phyloP scores from a whole-genome alignment of 495 filamentous ascomycete genomes.

The Melanomma pulvis-pyrius region DNA sequence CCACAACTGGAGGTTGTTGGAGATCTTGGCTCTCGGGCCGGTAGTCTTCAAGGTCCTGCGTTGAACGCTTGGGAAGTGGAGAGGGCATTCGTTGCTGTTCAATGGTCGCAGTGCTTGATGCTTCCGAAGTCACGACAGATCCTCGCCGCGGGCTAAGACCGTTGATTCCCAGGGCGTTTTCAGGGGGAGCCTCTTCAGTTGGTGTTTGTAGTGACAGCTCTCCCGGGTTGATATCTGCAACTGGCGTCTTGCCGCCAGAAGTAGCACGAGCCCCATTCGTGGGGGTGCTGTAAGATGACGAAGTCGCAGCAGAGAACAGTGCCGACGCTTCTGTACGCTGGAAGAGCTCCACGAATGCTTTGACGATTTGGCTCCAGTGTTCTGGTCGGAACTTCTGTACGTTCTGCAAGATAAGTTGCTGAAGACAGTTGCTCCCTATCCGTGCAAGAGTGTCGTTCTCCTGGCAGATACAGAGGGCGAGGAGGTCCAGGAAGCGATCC shows the following conservation, averaged over 20 bases:
- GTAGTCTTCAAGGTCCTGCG: conserved; percentile 81
- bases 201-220: conserved; percentile 38
- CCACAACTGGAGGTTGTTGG: conserved; percentile 84
- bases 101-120: conserved; percentile 6
- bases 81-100: conserved; percentile 33
- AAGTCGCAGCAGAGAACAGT: conserved; percentile 83
- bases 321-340: conserved; percentile 91
- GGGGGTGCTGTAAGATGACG: conserved; percentile 47
- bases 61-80: conserved; percentile 38
- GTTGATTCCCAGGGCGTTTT: conserved; percentile 48
- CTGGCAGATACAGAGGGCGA: conserved; percentile 96
- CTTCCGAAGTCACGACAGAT: conserved; percentile 30
- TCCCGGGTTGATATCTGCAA: conserved; percentile 32
- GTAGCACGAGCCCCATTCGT: conserved; percentile 25
- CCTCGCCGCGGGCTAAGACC: conserved; percentile 40
- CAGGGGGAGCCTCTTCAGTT: conserved; percentile 27
- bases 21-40: conserved; percentile 65
- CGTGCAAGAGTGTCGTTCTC: conserved; percentile 98
- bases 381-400: conserved; percentile 83
- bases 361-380: conserved; percentile 93
- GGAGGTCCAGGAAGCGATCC: conserved; percentile 86
- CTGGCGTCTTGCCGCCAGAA: conserved; percentile 31
- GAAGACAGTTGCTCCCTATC: conserved; percentile 96
- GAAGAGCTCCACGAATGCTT: conserved; percentile 93
- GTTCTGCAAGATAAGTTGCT: conserved; percentile 94